A percentile compares a stretch with the other conserved stretches of the same genome.
phyloP scores from a whole-genome alignment of 306 rosid genomes.

The Clitoria ternatea region DNA sequence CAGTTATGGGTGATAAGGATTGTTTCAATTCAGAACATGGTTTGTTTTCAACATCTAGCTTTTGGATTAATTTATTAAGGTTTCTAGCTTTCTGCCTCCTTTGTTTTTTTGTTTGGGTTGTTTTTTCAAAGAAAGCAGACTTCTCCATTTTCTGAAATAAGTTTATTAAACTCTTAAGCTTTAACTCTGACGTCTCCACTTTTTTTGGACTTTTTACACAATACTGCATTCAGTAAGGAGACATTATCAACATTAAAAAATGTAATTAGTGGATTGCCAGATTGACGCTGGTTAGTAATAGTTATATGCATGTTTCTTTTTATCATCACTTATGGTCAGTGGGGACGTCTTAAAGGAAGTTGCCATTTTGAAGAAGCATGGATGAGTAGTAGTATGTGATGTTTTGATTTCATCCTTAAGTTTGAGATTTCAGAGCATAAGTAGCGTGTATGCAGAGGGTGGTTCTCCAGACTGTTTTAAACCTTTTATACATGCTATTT shows the following conservation, averaged over 20 bases:
- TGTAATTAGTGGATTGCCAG: neutral
- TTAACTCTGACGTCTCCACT: neutral
- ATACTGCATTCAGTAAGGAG: neutral
- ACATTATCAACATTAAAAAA: neutral
- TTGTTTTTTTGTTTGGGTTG: neutral
- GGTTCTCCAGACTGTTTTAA: neutral
- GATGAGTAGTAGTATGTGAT: neutral
- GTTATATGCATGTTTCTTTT: neutral
- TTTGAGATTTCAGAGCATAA: neutral
- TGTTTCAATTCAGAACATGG: neutral
- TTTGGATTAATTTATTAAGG: neutral
- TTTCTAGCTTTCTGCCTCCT: neutral
- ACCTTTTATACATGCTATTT: neutral
- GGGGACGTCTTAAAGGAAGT: neutral
- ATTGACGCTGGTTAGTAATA: neutral
- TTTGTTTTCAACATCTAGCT: neutral
- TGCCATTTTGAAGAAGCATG: neutral
- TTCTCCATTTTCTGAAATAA: neutral
- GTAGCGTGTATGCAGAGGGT: constrained; percentile 3
- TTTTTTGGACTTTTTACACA: neutral
- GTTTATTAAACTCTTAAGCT: neutral
- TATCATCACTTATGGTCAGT: neutral
- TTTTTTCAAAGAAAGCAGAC: neutral
- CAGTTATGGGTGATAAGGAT: neutral
- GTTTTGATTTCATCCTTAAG: neutral